These are phyloP conservation scores for Lyophyllum decastes DNA, from an alignment of 768 basidiomycete species.

Conservation along the genomic window DNA sequence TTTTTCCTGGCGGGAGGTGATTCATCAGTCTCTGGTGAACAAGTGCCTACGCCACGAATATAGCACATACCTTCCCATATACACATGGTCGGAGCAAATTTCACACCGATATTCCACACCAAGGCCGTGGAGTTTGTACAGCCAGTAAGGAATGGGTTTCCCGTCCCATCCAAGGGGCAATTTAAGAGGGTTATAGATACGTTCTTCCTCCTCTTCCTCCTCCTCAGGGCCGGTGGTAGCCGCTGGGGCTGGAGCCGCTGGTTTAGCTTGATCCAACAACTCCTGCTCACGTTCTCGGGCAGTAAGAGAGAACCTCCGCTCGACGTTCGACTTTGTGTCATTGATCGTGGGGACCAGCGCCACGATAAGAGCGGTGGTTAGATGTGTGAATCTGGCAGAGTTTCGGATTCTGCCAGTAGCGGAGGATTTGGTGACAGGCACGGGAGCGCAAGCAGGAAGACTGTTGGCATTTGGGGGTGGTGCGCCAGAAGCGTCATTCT, in stretches of 20 bases:
- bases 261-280: slow-evolving; percentile 69
- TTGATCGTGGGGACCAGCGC: slow-evolving; percentile 66
- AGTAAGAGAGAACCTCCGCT: slow-evolving; percentile 94
- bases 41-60: not conserved
- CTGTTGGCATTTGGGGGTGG: slow-evolving; percentile 64
- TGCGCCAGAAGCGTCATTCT: slow-evolving; percentile 54
- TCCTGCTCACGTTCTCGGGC: slow-evolving; percentile 98
- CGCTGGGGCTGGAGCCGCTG: slow-evolving; percentile 48
- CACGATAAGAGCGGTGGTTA: slow-evolving; percentile 66
- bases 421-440: slow-evolving; percentile 31
- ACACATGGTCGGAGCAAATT: slow-evolving; percentile 95
- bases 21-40: not conserved
- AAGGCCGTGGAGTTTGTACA: slow-evolving; percentile 96
- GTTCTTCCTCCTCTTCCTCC: slow-evolving; percentile 93
- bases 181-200: slow-evolving; percentile 98
- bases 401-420: slow-evolving; percentile 55
- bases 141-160: slow-evolving; percentile 98
- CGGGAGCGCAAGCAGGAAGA: slow-evolving; percentile 28
- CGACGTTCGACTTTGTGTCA: slow-evolving; percentile 95
- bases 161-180: slow-evolving; percentile 97
- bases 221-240: slow-evolving; percentile 53
- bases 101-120: slow-evolving; percentile 99
- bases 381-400: slow-evolving; percentile 71
- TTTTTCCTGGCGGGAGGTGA: slow-evolving; percentile 66
- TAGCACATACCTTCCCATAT: slow-evolving; percentile 82